Percentiles rank a stretch among this genome's conserved stretches.
phyloP scores from a whole-genome alignment of 768 basidiomycete genomes.

The Dioszegia aurantiaca region DNA sequence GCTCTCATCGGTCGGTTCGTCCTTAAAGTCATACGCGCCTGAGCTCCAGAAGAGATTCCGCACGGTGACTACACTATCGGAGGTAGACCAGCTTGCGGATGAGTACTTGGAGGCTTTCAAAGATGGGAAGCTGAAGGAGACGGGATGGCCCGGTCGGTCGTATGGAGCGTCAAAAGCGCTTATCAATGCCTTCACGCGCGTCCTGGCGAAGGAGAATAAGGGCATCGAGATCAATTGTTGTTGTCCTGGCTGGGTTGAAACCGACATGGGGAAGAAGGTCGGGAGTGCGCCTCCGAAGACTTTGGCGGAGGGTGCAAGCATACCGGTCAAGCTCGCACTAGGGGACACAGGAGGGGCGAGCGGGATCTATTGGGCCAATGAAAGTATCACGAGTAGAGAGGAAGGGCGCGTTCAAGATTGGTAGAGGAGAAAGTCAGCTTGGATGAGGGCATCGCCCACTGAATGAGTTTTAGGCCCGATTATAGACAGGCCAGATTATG shows the following conservation, averaged over 20 bases:
- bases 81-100: slow-evolving; percentile 1
- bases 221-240: slow-evolving; percentile 4
- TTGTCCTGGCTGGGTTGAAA: slow-evolving; percentile 14
- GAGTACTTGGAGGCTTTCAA: slow-evolving; percentile 8
- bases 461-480: too few species aligned
- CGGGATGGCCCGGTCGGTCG: background rate
- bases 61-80: background rate
- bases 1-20: slow-evolving; percentile 6
- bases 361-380: slow-evolving; percentile 13
- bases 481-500: too few species aligned
- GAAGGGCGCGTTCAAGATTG: slow-evolving; percentile 10
- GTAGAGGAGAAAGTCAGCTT: slow-evolving; percentile 2
- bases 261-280: slow-evolving; percentile 11
- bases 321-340: slow-evolving; percentile 12
- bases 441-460: too few species aligned
- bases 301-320: slow-evolving; percentile 6
- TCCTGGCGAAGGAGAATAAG: slow-evolving; percentile 9
- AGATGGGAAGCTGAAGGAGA: slow-evolving; percentile 1
- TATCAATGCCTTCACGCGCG: slow-evolving; percentile 12
- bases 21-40: background rate
- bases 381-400: slow-evolving; percentile 6
- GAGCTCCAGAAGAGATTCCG: slow-evolving; percentile 6
- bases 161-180: slow-evolving; percentile 13
- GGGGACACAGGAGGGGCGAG: slow-evolving; percentile 3
- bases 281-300: slow-evolving; percentile 10